Evolutionary conservation across 2,329 filamentous ascomycete species (phyloP).

Genomic region (Cercospora sp.): DNA sequence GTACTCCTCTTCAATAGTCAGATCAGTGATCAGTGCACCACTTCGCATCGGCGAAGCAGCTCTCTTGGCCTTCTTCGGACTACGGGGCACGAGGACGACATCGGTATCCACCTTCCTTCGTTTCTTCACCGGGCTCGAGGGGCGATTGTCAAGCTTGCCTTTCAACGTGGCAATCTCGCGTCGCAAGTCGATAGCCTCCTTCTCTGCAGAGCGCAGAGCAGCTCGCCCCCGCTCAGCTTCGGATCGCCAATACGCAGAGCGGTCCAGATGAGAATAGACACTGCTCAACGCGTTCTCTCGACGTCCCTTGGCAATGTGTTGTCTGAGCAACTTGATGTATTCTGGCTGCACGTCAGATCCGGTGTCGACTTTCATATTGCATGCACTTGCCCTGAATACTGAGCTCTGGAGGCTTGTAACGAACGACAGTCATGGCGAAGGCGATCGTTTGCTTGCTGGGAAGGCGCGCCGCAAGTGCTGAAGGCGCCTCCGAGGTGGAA

Average conservation of each 20-base stretch:
- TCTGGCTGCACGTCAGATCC: constrained; percentile 23
- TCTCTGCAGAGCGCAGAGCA: constrained; percentile 23
- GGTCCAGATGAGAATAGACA: constrained; percentile 41
- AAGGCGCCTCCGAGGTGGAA: neutral
- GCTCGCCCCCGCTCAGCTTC: constrained; percentile 32
- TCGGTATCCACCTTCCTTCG: constrained; percentile 34
- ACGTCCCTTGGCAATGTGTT: constrained; percentile 36
- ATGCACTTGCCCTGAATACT: constrained; percentile 33
- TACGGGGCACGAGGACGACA: constrained; percentile 28
- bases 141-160: constrained; percentile 22
- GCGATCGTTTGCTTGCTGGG: constrained; percentile 27
- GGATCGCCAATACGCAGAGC: constrained; percentile 43
- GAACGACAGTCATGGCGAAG: constrained; percentile 35
- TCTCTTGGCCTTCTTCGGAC: constrained; percentile 30
- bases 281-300: constrained; percentile 31
- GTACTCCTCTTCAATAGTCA: constrained; percentile 19
- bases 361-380: constrained; percentile 2
- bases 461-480: neutral
- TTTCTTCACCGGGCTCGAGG: constrained; percentile 28
- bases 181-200: constrained; percentile 26
- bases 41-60: constrained; percentile 19
- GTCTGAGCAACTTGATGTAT: constrained; percentile 38
- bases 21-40: neutral
- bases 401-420: constrained; percentile 41
- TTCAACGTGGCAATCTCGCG: constrained; percentile 31